phyloP scores from a whole-genome alignment of 441 rosid species.

The Euphorbia neoarborescens region DNA sequence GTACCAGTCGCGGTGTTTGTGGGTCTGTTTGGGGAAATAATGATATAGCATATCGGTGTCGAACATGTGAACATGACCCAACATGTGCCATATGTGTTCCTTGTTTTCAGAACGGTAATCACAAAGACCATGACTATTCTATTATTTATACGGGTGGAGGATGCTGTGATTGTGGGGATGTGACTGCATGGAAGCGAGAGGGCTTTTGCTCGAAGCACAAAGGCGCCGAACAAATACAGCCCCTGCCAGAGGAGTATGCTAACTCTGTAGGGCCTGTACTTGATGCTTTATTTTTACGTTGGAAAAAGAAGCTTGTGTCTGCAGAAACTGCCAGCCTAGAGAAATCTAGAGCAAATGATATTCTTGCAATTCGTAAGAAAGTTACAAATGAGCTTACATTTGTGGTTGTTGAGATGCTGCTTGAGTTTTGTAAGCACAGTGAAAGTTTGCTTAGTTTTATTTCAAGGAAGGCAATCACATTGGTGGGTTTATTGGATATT shows the following conservation, averaged over 20 bases:
- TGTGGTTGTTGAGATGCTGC: conserved; percentile 70
- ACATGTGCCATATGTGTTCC: conserved; percentile 96
- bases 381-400: conserved; percentile 60
- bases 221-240: conserved; percentile 92
- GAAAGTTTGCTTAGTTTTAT: conserved; percentile 95
- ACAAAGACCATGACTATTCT: conserved; percentile 71
- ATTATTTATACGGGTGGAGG: conserved; percentile 79
- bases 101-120: conserved; percentile 83
- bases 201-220: conserved; percentile 91
- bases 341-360: conserved; percentile 31
- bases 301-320: conserved; percentile 54
- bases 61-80: conserved; percentile 80
- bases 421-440: conserved; percentile 66
- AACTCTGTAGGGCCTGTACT: conserved; percentile 68
- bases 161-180: conserved; percentile 98
- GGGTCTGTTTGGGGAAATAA: conserved; percentile 92
- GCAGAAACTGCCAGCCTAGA: conserved; percentile 38
- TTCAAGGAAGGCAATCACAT: conserved; percentile 52
- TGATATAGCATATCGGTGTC: conserved; percentile 86
- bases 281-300: conserved; percentile 56
- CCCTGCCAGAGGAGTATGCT: conserved; percentile 64
- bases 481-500: conserved; percentile 58
- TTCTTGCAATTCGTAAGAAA: conserved; percentile 28
- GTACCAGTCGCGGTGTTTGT: conserved; percentile 76
- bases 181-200: conserved; percentile 87